These are phyloP conservation scores for Moniliella sp. DNA, from an alignment of 1,284 basidiomycete species.

Conservation along the genomic window DNA sequence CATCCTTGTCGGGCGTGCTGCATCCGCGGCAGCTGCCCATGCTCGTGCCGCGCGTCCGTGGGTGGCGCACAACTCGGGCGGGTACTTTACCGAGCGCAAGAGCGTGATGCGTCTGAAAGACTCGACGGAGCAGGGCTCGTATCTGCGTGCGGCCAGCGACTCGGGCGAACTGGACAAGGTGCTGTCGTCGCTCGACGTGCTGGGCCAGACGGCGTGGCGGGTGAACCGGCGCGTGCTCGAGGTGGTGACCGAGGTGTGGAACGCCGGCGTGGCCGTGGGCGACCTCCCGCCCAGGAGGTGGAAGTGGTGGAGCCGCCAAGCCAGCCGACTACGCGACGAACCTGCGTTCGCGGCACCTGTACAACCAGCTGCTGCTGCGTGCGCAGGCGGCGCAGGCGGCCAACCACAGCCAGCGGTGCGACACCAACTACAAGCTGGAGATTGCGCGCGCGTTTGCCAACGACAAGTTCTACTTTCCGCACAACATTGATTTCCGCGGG, in stretches of 20 bases:
- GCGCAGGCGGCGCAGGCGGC: slow-evolving; percentile 34
- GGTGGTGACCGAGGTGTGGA: slow-evolving; percentile 59
- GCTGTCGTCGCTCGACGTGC: slow-evolving; percentile 67
- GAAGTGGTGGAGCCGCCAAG: slow-evolving; percentile 40
- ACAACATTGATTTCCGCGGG: slow-evolving; percentile 93
- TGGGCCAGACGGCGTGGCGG: slow-evolving; percentile 73
- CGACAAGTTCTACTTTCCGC: slow-evolving; percentile 76
- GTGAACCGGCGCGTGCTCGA: slow-evolving; percentile 61
- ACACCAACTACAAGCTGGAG: slow-evolving; percentile 88
- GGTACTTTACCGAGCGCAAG: slow-evolving; percentile 44
- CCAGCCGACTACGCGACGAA: slow-evolving; percentile 48
- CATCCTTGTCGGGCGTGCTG: slow-evolving; percentile 52
- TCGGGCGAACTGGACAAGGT: slow-evolving; percentile 61
- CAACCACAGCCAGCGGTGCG: slow-evolving; percentile 65
- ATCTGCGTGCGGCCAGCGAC: slow-evolving; percentile 55
- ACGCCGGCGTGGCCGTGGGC: slow-evolving; percentile 38
- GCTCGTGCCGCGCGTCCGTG: slow-evolving; percentile 76
- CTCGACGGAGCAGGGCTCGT: slow-evolving; percentile 59
- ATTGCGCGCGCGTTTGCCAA: slow-evolving; percentile 73
- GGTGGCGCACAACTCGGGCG: slow-evolving; percentile 57
- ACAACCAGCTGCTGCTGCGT: slow-evolving; percentile 44
- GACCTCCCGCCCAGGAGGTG: slow-evolving; percentile 34
- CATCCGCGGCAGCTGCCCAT: slow-evolving; percentile 88
- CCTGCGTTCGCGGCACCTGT: slow-evolving; percentile 45
- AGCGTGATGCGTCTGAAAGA: slow-evolving; percentile 72